A percentile compares a stretch with the other conserved stretches of the same genome.
phyloP scores from a whole-genome alignment of 805 yeast species.

The Cyberlindnera lachancei region DNA sequence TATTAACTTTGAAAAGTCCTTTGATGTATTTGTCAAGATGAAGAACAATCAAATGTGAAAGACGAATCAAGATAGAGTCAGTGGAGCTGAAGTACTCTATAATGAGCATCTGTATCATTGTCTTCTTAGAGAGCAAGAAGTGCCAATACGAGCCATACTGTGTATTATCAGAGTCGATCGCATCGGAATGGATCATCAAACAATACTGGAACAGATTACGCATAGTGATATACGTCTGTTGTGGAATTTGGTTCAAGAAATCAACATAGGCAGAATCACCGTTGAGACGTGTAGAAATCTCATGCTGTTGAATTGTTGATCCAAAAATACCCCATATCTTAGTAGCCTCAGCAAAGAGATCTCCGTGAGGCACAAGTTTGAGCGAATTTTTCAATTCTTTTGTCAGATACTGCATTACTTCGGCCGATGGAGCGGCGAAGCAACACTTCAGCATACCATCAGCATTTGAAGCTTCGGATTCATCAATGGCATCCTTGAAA shows the following conservation, averaged over 20 bases:
- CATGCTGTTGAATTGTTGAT: slow-evolving; percentile 40
- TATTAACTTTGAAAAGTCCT: neutral
- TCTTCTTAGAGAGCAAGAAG: too few species aligned
- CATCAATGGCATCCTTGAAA: neutral
- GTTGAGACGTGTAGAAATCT: slow-evolving; percentile 49
- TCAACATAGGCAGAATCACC: slow-evolving; percentile 24
- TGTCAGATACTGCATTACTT: neutral
- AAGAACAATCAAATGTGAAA: too few species aligned
- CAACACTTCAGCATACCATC: too few species aligned
- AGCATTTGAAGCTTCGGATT: neutral
- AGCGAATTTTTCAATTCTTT: too few species aligned
- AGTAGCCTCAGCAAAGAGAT: slow-evolving; percentile 30
- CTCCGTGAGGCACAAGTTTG: neutral
- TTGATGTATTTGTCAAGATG: neutral
- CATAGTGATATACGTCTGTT: slow-evolving; percentile 32
- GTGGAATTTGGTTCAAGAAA: slow-evolving; percentile 27
- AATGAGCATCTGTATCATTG: too few species aligned
- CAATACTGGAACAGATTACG: slow-evolving; percentile 21
- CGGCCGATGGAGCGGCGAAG: too few species aligned
- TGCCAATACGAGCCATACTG: too few species aligned
- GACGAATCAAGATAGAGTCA: too few species aligned
- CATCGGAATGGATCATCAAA: slow-evolving; percentile 1
- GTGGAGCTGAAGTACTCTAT: too few species aligned
- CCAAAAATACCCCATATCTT: slow-evolving; percentile 1
- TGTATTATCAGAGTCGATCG: neutral